A percentile compares a stretch with the other conserved stretches of the same genome.
These are phyloP conservation scores for Fusarium stilboides DNA, from an alignment of 2,329 filamentous ascomycete genomes.

Conservation along the genomic window DNA sequence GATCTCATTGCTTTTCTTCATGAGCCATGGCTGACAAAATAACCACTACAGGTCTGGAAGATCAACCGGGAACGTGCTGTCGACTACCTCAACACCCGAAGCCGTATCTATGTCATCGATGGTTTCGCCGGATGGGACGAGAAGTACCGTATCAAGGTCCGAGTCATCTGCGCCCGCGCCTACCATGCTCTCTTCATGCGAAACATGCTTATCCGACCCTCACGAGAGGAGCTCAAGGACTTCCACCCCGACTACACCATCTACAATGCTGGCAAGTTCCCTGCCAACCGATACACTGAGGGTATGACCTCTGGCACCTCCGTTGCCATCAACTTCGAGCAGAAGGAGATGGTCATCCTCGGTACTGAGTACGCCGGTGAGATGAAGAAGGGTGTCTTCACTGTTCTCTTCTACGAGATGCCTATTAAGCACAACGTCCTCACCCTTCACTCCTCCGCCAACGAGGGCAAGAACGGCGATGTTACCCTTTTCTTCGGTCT, in stretches of 20 bases:
- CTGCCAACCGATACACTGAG: conserved; percentile 96
- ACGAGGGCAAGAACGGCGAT: conserved; percentile 94
- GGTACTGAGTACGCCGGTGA: conserved; percentile 96
- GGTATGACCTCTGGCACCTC: conserved; percentile 99
- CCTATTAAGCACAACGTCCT: conserved; percentile 99
- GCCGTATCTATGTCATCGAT: conserved; percentile 98
- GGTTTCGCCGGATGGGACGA: conserved; percentile 98
- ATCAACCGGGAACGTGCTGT: conserved; percentile 99
- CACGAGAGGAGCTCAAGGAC: conserved; percentile 90
- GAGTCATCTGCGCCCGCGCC: conserved; percentile 97
- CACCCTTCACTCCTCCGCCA: conserved; percentile 97
- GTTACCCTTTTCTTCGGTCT: conserved; percentile 99
- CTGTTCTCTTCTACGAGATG: conserved; percentile 99
- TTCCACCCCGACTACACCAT: conserved; percentile 99
- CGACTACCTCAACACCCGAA: conserved; percentile 99
- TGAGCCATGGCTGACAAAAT: conserved; percentile 46
- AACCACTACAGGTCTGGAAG: conserved; percentile 85
- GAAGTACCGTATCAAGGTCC: conserved; percentile 97
- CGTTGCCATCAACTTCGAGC: conserved; percentile 98
- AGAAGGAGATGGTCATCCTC: conserved; percentile 99
- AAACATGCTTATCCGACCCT: conserved; percentile 99
- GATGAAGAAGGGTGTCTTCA: conserved; percentile 96
- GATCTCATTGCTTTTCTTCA: conserved; percentile 16
- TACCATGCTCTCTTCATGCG: conserved; percentile 99
- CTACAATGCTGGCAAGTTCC: conserved; percentile 99